Conservation (phyloP, 2,329 filamentous ascomycete genomes). For the Zelopaecilomyces penicillatus region DNA sequence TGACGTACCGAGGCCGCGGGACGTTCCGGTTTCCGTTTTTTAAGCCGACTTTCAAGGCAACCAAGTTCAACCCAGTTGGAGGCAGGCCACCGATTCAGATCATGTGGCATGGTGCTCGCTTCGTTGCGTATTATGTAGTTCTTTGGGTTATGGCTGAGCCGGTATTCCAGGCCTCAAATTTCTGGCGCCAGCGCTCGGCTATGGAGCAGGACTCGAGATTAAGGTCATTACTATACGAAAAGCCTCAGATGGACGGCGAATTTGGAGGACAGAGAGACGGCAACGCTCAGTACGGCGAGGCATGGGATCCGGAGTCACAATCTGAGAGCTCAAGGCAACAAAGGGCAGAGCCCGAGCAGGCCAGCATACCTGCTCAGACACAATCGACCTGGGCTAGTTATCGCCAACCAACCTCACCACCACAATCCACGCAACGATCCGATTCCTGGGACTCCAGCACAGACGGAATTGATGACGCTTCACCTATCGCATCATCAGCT, state of each 20-base stretch:
- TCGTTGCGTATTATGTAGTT: conserved; percentile 23
- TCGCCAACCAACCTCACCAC: conserved; percentile 4
- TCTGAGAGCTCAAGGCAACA: conserved; percentile 6
- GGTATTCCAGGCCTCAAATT: conserved; percentile 22
- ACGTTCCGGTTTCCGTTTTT: conserved; percentile 34
- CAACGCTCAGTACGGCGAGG: conserved; percentile 9
- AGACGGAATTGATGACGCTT: conserved; percentile 32
- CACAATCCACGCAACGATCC: conserved; percentile 5
- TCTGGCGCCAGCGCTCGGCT: conserved; percentile 15
- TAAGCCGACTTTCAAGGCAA: conserved; percentile 20
- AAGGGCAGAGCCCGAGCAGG: conserved; percentile 1
- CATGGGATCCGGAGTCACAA: conserved; percentile 11
- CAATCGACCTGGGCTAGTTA: conserved; percentile 11
- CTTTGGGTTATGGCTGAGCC: conserved; percentile 17
- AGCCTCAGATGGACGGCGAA: conserved; percentile 9
- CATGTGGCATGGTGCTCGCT: conserved; percentile 29
- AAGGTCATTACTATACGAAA: conserved; percentile 14
- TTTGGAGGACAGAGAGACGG: conserved; percentile 10
- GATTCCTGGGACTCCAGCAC: conserved; percentile 17
- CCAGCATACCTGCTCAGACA: conserved; percentile 2
- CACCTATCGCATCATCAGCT: conserved; percentile 30
- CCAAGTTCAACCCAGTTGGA: conserved; percentile 22
- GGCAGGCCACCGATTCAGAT: conserved; percentile 17
- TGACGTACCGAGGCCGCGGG: conserved; percentile 20
- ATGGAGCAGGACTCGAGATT: conserved; percentile 23